Evolutionary conservation across 441 rosid species (phyloP).

Genomic region (Isatis lusitanica): DNA sequence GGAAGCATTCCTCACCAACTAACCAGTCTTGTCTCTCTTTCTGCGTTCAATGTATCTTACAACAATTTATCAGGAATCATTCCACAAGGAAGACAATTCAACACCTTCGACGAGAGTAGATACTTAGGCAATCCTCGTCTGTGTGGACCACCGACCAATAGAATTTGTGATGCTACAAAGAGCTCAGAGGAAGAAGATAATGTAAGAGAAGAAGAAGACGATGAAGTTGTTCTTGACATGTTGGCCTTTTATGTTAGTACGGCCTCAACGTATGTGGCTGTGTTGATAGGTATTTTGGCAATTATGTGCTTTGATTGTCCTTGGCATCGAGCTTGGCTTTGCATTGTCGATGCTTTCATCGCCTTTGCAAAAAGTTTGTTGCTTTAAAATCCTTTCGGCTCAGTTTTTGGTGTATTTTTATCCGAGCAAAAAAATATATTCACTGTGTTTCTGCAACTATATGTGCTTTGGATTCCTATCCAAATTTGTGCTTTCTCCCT

Average conservation of each 20-base stretch:
- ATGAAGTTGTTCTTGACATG: background rate
- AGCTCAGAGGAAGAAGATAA: background rate
- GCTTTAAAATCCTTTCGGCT: no score
- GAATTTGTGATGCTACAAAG: background rate
- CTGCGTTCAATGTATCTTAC: background rate
- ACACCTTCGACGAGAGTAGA: background rate
- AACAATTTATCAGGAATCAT: background rate
- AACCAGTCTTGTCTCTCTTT: background rate
- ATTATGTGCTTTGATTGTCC: no score
- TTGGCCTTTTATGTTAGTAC: background rate
- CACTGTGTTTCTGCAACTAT: no score
- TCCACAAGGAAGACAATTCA: background rate
- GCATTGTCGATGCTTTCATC: no score
- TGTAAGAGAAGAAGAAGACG: background rate
- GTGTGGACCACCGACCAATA: background rate
- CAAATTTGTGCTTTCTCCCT: no score
- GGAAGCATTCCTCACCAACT: background rate
- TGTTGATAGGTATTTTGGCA: no score
- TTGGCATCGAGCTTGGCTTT: no score
- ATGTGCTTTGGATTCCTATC: no score
- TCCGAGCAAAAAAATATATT: no score
- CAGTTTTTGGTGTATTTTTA: no score
- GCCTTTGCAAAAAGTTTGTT: no score
- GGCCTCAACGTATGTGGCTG: background rate
- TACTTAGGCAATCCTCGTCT: background rate